Percentiles rank a stretch among this genome's conserved stretches.
These are phyloP conservation scores for Aspergillus udagawae DNA, from an alignment of 2,329 filamentous ascomycete genomes.

Conservation along the genomic window DNA sequence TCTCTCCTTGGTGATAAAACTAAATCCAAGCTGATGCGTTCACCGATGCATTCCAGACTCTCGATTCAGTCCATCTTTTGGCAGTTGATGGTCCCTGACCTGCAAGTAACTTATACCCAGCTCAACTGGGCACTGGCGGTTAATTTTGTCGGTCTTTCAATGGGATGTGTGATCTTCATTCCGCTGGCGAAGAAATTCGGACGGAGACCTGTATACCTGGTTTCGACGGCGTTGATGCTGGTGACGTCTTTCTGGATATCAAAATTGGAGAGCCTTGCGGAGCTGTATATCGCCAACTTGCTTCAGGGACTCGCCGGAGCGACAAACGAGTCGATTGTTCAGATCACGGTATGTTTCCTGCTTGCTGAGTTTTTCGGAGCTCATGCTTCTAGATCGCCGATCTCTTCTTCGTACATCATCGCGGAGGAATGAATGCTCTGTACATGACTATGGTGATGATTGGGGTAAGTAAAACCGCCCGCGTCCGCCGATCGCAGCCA, in stretches of 20 bases:
- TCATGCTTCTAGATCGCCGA: conserved; percentile 39
- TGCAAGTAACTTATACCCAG: conserved; percentile 39
- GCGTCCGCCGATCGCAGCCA: neutral
- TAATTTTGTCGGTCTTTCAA: conserved; percentile 41
- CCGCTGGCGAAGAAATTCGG: conserved; percentile 47
- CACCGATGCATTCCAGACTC: conserved; percentile 17
- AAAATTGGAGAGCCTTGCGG: conserved; percentile 35
- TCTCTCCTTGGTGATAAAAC: neutral
- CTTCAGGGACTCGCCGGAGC: conserved; percentile 36
- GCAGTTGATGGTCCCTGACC: conserved; percentile 44
- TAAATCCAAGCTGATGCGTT: neutral
- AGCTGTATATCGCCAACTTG: conserved; percentile 43
- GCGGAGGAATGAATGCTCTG: conserved; percentile 48
- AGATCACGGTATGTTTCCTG: conserved; percentile 37
- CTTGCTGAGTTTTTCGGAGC: conserved; percentile 1
- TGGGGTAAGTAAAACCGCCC: conserved; percentile 27
- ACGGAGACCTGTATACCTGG: conserved; percentile 42
- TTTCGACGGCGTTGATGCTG: conserved; percentile 38
- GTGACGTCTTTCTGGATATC: conserved; percentile 40
- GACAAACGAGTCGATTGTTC: conserved; percentile 35
- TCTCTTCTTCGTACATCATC: conserved; percentile 49
- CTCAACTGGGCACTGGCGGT: conserved; percentile 47
- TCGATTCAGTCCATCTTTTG: conserved; percentile 43
- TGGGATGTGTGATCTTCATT: conserved; percentile 45
- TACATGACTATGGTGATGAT: conserved; percentile 44